These are phyloP conservation scores for Porcisia hertigi DNA, from an alignment of 208 protist species.

Conservation along the genomic window DNA sequence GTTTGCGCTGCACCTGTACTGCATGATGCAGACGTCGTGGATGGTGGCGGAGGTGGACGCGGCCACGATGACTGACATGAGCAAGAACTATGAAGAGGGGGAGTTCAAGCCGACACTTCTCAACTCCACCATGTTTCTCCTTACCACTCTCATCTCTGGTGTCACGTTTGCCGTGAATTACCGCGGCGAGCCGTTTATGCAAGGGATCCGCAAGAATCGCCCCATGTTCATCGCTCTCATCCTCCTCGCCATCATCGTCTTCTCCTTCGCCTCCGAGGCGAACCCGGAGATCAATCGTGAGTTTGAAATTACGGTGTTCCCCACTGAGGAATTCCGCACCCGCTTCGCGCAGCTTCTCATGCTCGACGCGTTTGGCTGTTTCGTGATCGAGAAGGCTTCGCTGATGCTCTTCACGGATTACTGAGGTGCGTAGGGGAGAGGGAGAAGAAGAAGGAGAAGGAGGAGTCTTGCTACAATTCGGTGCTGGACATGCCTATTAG, in stretches of 20 bases:
- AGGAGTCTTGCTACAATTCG: not conserved
- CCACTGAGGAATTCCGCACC: slow-evolving; percentile 70
- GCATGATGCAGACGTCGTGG: slow-evolving; percentile 86
- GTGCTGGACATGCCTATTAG: not conserved
- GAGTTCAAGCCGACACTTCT: slow-evolving; percentile 96
- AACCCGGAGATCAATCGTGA: slow-evolving; percentile 80
- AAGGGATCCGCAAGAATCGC: slow-evolving; percentile 90
- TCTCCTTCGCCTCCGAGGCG: slow-evolving; percentile 77
- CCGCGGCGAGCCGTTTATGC: slow-evolving; percentile 95
- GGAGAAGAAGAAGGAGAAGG: not conserved
- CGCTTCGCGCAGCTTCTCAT: slow-evolving; percentile 77
- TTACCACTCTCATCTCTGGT: slow-evolving; percentile 93
- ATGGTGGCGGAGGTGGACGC: slow-evolving; percentile 79
- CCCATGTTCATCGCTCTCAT: slow-evolving; percentile 90
- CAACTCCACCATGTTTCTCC: slow-evolving; percentile 97
- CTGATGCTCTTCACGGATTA: slow-evolving; percentile 79
- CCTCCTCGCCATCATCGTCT: slow-evolving; percentile 68
- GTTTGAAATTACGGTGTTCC: slow-evolving; percentile 91
- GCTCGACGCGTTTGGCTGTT: slow-evolving; percentile 73
- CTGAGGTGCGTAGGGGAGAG: slow-evolving; percentile 7
- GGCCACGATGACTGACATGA: slow-evolving; percentile 58
- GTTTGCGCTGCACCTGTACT: slow-evolving; percentile 94
- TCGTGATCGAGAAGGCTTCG: slow-evolving; percentile 72
- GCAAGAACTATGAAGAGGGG: slow-evolving; percentile 62
- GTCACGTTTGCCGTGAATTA: slow-evolving; percentile 98